Evolutionary conservation across 1,139 yeast species (phyloP).

Genomic region (Yamadazyma friedrichii): DNA sequence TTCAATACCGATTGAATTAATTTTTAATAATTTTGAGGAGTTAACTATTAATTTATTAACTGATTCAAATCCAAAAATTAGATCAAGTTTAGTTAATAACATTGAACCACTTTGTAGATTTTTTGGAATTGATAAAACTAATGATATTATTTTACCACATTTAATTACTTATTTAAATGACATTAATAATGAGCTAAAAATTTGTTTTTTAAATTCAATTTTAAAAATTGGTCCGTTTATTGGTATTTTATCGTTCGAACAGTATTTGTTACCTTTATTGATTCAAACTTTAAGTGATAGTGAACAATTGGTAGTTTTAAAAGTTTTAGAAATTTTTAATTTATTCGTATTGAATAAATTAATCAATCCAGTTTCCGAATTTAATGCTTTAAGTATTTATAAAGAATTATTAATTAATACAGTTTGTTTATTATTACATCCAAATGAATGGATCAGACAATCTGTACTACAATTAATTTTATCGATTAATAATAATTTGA

Average conservation of each 20-base stretch:
- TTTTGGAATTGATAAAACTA: conserved; percentile 84
- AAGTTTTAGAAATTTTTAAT: conserved; percentile 64
- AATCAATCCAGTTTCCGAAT: conserved; percentile 38
- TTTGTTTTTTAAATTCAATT: conserved; percentile 75
- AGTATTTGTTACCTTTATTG: conserved; percentile 80
- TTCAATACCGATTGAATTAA: conserved; percentile 27
- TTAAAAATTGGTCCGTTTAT: conserved; percentile 74
- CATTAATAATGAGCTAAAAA: conserved; percentile 61
- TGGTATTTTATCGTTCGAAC: conserved; percentile 82
- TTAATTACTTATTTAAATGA: conserved; percentile 89
- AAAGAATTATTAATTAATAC: conserved; percentile 35
- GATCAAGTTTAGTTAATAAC: conserved; percentile 64
- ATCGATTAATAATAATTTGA: conserved; percentile 59
- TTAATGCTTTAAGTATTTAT: conserved; percentile 42
- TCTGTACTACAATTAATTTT: conserved; percentile 62
- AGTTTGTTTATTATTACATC: conserved; percentile 58
- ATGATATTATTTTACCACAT: conserved; percentile 86
- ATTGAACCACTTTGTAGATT: conserved; percentile 76
- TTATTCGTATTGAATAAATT: conserved; percentile 30
- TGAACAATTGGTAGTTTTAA: conserved; percentile 80
- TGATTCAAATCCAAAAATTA: conserved; percentile 64
- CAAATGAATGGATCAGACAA: conserved; percentile 84
- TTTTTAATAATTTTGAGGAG: conserved; percentile 54
- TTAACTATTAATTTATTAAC: conserved; percentile 67
- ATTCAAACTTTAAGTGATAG: conserved; percentile 80